Evolutionary conservation across 108 stramenopile species (phyloP).

Genomic region (Pinguiococcus pyrenoidosus): DNA sequence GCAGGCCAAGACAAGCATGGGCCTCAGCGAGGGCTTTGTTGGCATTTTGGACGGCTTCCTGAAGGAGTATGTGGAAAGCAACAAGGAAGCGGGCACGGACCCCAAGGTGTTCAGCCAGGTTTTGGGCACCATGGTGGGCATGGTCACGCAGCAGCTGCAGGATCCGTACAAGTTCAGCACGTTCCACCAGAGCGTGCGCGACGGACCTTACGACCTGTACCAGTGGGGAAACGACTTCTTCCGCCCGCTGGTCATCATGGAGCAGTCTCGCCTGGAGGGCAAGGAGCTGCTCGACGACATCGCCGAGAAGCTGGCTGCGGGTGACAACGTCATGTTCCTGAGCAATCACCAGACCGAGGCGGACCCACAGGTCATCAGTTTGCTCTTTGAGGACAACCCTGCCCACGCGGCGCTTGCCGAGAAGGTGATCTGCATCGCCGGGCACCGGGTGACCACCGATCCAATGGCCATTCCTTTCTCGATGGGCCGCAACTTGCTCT

Average conservation of each 20-base stretch:
- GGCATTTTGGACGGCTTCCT: no score
- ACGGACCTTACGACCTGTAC: slow-evolving; percentile 50
- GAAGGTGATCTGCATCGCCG: slow-evolving; percentile 66
- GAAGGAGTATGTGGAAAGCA: no score
- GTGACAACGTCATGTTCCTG: slow-evolving; percentile 81
- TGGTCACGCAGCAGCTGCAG: background rate
- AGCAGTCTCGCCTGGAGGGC: slow-evolving; percentile 54
- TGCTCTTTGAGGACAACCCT: slow-evolving; percentile 50
- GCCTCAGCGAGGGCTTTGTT: no score
- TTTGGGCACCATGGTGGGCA: background rate
- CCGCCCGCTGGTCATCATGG: slow-evolving; percentile 60
- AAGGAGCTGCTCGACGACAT: slow-evolving; percentile 56
- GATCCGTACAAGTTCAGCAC: background rate
- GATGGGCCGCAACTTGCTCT: slow-evolving; percentile 83
- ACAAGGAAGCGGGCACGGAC: no score
- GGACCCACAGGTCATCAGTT: slow-evolving; percentile 76
- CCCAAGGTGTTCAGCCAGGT: no score
- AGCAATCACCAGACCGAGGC: slow-evolving; percentile 94
- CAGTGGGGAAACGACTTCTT: slow-evolving; percentile 76
- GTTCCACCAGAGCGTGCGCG: background rate
- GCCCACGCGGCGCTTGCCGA: no score
- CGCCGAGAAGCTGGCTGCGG: slow-evolving; percentile 45
- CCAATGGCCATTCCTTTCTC: slow-evolving; percentile 80
- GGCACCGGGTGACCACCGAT: slow-evolving; percentile 89
- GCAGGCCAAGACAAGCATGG: no score